Percentiles rank a stretch among this genome's conserved stretches.
Evolutionary conservation across 2,329 filamentous ascomycete species (phyloP).

Genomic region (Claviceps paspali): DNA sequence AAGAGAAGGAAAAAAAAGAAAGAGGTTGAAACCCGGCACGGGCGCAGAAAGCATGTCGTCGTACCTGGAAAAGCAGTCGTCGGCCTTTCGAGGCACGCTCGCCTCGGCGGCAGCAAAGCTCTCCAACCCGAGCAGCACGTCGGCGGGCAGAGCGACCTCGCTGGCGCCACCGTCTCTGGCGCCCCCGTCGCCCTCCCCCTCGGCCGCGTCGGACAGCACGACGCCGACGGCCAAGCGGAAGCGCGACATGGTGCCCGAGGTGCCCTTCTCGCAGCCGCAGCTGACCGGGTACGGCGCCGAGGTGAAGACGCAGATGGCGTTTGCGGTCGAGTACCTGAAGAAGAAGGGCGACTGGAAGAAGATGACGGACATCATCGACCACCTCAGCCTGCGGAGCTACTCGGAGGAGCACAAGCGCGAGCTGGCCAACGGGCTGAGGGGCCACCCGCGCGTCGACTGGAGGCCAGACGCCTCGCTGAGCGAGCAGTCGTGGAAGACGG

Average conservation of each 20-base stretch:
- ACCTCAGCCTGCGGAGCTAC: conserved; percentile 55
- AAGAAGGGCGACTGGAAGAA: conserved; percentile 53
- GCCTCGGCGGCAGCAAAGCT: conserved; percentile 50
- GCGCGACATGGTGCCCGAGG: conserved; percentile 35
- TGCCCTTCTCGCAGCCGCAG: conserved; percentile 59
- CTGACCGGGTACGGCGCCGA: conserved; percentile 63
- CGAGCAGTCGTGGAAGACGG: conserved; percentile 49
- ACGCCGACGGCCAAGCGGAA: conserved; percentile 51
- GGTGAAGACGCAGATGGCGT: conserved; percentile 76
- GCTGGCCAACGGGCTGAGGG: conserved; percentile 53
- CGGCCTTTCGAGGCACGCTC: conserved; percentile 45
- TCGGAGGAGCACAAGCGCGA: conserved; percentile 45
- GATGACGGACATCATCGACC: conserved; percentile 64
- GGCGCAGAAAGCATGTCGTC: conserved; percentile 32
- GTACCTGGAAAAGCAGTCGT: conserved; percentile 51
- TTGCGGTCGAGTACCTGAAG: conserved; percentile 71
- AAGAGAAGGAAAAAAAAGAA: not conserved
- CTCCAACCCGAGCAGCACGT: conserved; percentile 33
- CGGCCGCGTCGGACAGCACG: conserved; percentile 39
- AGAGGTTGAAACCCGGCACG: no score
- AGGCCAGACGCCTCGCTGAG: conserved; percentile 42
- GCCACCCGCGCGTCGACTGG: conserved; percentile 44
- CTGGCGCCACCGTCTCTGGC: conserved; percentile 42
- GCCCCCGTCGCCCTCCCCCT: conserved; percentile 52
- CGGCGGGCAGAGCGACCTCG: conserved; percentile 19